Percentiles rank a stretch among this genome's conserved stretches.
phyloP scores from a whole-genome alignment of 2,329 filamentous ascomycete genomes.

The Fusarium sp. region DNA sequence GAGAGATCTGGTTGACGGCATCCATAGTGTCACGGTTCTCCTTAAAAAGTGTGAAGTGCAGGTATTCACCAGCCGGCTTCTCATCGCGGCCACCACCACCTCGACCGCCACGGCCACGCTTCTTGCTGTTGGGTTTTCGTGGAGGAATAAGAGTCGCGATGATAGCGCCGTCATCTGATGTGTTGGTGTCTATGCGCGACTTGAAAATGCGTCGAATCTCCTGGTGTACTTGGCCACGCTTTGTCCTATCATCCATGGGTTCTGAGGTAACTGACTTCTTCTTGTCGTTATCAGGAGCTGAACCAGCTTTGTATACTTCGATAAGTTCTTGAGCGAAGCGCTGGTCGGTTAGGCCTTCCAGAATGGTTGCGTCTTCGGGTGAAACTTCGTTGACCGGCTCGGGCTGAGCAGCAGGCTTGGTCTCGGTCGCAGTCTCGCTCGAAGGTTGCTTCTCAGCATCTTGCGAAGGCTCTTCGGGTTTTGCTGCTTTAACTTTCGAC shows the following conservation, averaged over 20 bases:
- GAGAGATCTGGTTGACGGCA: slow-evolving; percentile 80
- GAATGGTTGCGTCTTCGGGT: slow-evolving; percentile 51
- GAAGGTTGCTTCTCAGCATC: slow-evolving; percentile 31
- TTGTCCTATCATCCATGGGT: slow-evolving; percentile 58
- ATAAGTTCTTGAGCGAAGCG: slow-evolving; percentile 57
- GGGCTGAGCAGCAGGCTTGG: slow-evolving; percentile 35
- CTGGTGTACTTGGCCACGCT: slow-evolving; percentile 64
- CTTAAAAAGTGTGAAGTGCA: slow-evolving; percentile 95
- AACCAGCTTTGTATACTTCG: slow-evolving; percentile 56
- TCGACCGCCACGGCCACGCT: slow-evolving; percentile 45
- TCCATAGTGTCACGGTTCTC: slow-evolving; percentile 99
- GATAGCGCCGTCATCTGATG: slow-evolving; percentile 68
- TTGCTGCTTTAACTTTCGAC: slow-evolving; percentile 20
- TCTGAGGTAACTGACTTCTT: slow-evolving; percentile 56
- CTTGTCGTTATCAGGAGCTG: slow-evolving; percentile 47
- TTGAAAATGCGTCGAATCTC: slow-evolving; percentile 83
- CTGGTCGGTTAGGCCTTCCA: slow-evolving; percentile 56
- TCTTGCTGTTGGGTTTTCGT: slow-evolving; percentile 50
- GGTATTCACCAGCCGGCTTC: slow-evolving; percentile 73
- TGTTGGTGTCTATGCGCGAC: slow-evolving; percentile 81
- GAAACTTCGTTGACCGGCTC: slow-evolving; percentile 48
- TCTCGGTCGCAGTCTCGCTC: slow-evolving; percentile 34
- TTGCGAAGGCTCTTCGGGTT: slow-evolving; percentile 31
- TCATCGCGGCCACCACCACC: slow-evolving; percentile 45
- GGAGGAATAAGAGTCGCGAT: slow-evolving; percentile 74